Percentiles rank a stretch among this genome's conserved stretches.
Conservation (phyloP, 2,329 filamentous ascomycete genomes). For the Cladosporium sp. region DNA sequence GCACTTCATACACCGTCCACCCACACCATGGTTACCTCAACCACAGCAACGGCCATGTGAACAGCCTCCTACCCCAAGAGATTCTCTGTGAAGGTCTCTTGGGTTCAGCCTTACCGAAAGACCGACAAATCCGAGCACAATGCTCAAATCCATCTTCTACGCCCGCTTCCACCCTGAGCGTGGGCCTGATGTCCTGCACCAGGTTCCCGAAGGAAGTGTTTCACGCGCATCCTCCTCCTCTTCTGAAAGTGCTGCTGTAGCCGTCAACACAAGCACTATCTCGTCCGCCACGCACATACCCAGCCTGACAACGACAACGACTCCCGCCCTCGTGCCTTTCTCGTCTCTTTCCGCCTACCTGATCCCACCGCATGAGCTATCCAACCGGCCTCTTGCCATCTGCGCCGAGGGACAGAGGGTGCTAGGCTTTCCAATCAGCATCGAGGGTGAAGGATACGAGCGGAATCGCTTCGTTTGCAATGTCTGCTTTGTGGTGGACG, state of each 20-base stretch:
- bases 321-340: slow-evolving; percentile 47
- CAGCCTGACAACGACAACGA: neutral
- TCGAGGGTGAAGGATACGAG: slow-evolving; percentile 68
- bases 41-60: too few species aligned
- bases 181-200: slow-evolving; percentile 30
- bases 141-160: slow-evolving; percentile 64
- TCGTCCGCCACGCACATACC: neutral
- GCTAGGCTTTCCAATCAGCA: slow-evolving; percentile 84
- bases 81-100: too few species aligned
- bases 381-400: slow-evolving; percentile 82
- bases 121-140: too few species aligned
- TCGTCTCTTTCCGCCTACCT: slow-evolving; percentile 85
- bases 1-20: too few species aligned
- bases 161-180: slow-evolving; percentile 60
- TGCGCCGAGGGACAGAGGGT: slow-evolving; percentile 72
- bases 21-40: too few species aligned
- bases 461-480: slow-evolving; percentile 98
- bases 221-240: slow-evolving; percentile 1
- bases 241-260: too few species aligned
- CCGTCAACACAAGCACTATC: neutral
- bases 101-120: too few species aligned
- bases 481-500: slow-evolving; percentile 78
- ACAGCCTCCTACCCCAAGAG: too few species aligned
- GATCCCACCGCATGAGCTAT: slow-evolving; percentile 91
- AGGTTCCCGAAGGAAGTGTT: slow-evolving; percentile 26